Conservation (phyloP, 2,329 filamentous ascomycete species). For the Mycocentrospora acerina region DNA sequence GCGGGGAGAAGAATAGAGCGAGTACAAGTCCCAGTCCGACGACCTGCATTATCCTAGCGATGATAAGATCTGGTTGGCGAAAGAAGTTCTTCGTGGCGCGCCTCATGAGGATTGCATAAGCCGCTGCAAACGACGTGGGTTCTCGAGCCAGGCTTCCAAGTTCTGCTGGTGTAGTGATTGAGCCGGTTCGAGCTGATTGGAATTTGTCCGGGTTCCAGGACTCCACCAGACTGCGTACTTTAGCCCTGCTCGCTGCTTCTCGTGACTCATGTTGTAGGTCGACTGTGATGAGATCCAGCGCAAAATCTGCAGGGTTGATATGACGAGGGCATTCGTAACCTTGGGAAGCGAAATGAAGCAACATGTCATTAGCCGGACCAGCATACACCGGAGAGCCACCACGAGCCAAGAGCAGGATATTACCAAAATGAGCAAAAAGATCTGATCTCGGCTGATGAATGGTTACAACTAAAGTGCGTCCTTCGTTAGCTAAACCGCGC, state of each 20-base stretch:
- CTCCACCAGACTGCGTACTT: conserved; percentile 62
- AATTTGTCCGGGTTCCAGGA: conserved; percentile 53
- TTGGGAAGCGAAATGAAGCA: conserved; percentile 61
- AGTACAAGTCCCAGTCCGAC: conserved; percentile 40
- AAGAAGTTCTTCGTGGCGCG: conserved; percentile 65
- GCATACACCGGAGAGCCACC: conserved; percentile 70
- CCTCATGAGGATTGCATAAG: conserved; percentile 67
- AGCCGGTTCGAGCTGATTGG: conserved; percentile 23
- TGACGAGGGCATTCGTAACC: conserved; percentile 67
- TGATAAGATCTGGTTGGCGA: conserved; percentile 39
- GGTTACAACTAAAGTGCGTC: conserved; percentile 72
- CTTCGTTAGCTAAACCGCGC: conserved; percentile 68
- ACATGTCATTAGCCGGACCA: conserved; percentile 64
- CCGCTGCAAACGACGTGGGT: conserved; percentile 61
- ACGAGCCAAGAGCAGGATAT: conserved; percentile 68
- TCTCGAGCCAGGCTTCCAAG: conserved; percentile 68
- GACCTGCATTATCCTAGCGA: conserved; percentile 43
- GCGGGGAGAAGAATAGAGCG: conserved; percentile 63
- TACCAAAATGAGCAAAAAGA: conserved; percentile 70
- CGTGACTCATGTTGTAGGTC: conserved; percentile 67
- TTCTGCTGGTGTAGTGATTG: conserved; percentile 67
- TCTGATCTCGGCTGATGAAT: conserved; percentile 78
- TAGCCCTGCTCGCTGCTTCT: conserved; percentile 63
- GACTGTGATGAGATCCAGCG: conserved; percentile 73
- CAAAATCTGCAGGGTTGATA: conserved; percentile 77